These are phyloP conservation scores for Epichloe aotearoae DNA, from an alignment of 2,329 filamentous ascomycete species.

Conservation along the genomic window DNA sequence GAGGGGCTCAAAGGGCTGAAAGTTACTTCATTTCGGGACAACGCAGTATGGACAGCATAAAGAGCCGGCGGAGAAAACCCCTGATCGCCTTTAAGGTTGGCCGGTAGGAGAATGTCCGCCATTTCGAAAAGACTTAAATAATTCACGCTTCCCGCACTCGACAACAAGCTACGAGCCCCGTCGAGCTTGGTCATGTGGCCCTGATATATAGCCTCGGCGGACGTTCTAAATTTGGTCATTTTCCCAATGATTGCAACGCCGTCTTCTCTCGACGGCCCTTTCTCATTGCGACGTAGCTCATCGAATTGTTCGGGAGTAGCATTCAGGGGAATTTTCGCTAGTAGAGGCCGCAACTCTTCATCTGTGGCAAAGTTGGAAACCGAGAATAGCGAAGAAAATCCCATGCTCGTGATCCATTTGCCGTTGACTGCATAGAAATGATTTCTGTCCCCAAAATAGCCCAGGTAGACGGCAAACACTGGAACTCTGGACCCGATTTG, in stretches of 20 bases:
- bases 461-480: constrained; percentile 39
- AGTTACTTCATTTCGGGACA: constrained; percentile 44
- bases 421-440: constrained; percentile 43
- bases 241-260: constrained; percentile 30
- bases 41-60: constrained; percentile 57
- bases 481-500: constrained; percentile 28
- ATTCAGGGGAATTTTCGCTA: constrained; percentile 17
- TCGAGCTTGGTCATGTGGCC: constrained; percentile 34
- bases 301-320: constrained; percentile 18
- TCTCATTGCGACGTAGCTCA: constrained; percentile 17
- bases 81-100: constrained; percentile 19
- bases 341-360: constrained; percentile 27
- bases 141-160: constrained; percentile 21
- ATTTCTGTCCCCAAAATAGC: constrained; percentile 34
- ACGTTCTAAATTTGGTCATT: constrained; percentile 32
- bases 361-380: constrained; percentile 31
- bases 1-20: constrained; percentile 42
- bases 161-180: constrained; percentile 28
- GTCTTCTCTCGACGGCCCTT: constrained; percentile 31
- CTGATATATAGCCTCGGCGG: constrained; percentile 33
- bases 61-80: constrained; percentile 34
- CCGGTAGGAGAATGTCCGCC: constrained; percentile 29
- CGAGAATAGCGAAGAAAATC: constrained; percentile 34
- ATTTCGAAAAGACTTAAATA: constrained; percentile 40
- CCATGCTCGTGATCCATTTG: constrained; percentile 31